phyloP scores from a whole-genome alignment of 805 yeast genomes.

The Candida rishiriensis region DNA sequence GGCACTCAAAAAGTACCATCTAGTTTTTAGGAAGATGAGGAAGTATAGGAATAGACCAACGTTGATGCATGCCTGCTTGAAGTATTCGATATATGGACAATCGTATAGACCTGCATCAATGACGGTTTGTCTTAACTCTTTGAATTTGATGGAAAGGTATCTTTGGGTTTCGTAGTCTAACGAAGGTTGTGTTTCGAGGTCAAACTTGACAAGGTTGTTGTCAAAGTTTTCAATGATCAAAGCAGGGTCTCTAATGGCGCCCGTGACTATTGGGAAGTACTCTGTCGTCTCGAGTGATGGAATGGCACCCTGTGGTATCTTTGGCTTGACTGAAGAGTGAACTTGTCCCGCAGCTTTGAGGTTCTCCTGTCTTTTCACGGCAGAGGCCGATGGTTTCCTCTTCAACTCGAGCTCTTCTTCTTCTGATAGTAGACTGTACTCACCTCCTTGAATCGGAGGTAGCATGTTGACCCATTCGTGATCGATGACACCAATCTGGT shows the following conservation, averaged over 20 bases:
- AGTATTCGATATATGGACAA: slow-evolving; percentile 71
- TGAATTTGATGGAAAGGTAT: slow-evolving; percentile 50
- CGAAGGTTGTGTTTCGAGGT: slow-evolving; percentile 53
- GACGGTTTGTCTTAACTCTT: slow-evolving; percentile 52
- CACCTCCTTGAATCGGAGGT: slow-evolving; percentile 89
- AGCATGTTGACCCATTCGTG: slow-evolving; percentile 66
- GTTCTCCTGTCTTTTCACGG: background rate
- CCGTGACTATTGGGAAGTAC: slow-evolving; percentile 31
- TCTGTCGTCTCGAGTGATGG: slow-evolving; percentile 34
- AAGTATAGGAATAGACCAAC: slow-evolving; percentile 46
- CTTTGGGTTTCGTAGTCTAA: slow-evolving; percentile 67
- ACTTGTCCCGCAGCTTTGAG: slow-evolving; percentile 37
- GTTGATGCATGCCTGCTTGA: slow-evolving; percentile 64
- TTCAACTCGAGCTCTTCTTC: background rate
- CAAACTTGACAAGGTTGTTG: slow-evolving; percentile 48
- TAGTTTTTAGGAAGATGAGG: slow-evolving; percentile 41
- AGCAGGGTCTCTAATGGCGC: slow-evolving; percentile 51
- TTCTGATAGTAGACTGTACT: slow-evolving; percentile 30
- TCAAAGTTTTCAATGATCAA: slow-evolving; percentile 54
- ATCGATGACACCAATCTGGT: slow-evolving; percentile 62
- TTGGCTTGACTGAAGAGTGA: slow-evolving; percentile 41
- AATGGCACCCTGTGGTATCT: slow-evolving; percentile 45
- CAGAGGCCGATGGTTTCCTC: too few species aligned
- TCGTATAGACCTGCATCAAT: slow-evolving; percentile 58
- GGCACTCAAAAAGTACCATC: slow-evolving; percentile 54